These are phyloP conservation scores for Globisporangium splendens DNA, from an alignment of 352 stramenopile species.

Conservation along the genomic window DNA sequence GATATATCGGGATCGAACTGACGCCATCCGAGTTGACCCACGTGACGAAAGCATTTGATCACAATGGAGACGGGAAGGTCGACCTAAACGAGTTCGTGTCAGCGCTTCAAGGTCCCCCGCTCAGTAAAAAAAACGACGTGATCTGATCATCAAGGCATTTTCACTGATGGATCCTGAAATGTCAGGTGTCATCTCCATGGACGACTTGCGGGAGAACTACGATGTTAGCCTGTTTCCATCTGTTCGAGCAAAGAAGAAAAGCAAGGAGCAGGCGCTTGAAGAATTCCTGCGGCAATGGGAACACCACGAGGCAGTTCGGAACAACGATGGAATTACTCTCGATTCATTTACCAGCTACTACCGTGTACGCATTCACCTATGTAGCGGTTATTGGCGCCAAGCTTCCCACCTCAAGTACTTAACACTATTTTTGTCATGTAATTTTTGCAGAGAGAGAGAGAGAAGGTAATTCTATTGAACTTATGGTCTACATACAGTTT, in stretches of 20 bases:
- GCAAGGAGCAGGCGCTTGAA: slow-evolving; percentile 39
- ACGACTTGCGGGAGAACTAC: slow-evolving; percentile 67
- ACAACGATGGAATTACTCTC: slow-evolving; percentile 42
- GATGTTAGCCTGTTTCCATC: slow-evolving; percentile 67
- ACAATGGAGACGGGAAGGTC: slow-evolving; percentile 47
- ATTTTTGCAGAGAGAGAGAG: no score
- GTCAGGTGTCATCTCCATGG: slow-evolving; percentile 36
- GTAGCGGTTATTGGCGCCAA: no score
- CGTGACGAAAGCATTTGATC: slow-evolving; percentile 43
- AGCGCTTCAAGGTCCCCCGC: slow-evolving; percentile 29
- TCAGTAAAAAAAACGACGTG: slow-evolving; percentile 24
- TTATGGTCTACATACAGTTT: no score
- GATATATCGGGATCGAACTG: slow-evolving; percentile 52
- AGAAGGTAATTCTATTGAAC: no score
- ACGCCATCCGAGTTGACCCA: slow-evolving; percentile 26
- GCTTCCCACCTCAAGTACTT: no score
- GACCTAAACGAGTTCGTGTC: slow-evolving; percentile 48
- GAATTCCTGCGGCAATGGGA: slow-evolving; percentile 80
- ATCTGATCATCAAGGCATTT: slow-evolving; percentile 57
- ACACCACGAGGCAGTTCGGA: slow-evolving; percentile 8
- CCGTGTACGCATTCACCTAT: slow-evolving; percentile 30
- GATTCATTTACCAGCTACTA: slow-evolving; percentile 82
- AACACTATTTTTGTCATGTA: slow-evolving; percentile 9
- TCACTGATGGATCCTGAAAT: slow-evolving; percentile 41
- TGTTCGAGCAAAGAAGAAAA: slow-evolving; percentile 64